These are phyloP conservation scores for Thielaviopsis populi DNA, from an alignment of 2,329 filamentous ascomycete species.

Conservation along the genomic window DNA sequence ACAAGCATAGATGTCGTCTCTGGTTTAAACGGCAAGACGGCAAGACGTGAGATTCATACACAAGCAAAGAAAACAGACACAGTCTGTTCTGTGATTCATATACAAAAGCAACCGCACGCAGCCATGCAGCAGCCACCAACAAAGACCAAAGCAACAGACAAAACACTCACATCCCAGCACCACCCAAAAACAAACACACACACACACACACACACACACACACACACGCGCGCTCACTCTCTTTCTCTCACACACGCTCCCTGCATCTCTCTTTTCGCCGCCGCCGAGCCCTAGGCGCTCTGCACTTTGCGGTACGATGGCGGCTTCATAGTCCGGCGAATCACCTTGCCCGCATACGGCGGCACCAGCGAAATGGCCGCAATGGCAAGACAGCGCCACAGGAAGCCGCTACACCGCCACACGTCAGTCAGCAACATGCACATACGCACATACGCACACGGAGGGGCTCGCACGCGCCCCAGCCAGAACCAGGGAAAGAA, in stretches of 20 bases:
- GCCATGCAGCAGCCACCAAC: background rate
- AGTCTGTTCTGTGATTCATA: background rate
- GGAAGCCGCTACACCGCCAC: conserved; percentile 47
- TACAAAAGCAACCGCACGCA: background rate
- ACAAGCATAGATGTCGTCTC: too few relatives aligned
- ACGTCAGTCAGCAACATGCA: background rate
- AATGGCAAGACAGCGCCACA: conserved; percentile 77
- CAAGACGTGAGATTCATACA: too few relatives aligned
- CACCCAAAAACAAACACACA: background rate
- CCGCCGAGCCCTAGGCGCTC: conserved; percentile 34
- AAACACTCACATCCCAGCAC: background rate
- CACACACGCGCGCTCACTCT: too few relatives aligned
- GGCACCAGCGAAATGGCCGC: conserved; percentile 68
- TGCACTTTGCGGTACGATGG: conserved; percentile 91
- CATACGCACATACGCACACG: background rate
- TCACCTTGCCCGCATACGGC: conserved; percentile 73
- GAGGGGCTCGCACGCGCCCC: too few relatives aligned
- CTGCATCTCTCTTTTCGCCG: too few relatives aligned
- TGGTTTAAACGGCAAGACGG: too few relatives aligned
- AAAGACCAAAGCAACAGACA: background rate
- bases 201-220: too few relatives aligned
- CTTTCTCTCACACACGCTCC: too few relatives aligned
- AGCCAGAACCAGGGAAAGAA: too few relatives aligned
- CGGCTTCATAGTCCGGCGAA: conserved; percentile 72
- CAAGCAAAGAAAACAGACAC: background rate